phyloP scores from a whole-genome alignment of 768 basidiomycete genomes.

The Lactarius vividus region DNA sequence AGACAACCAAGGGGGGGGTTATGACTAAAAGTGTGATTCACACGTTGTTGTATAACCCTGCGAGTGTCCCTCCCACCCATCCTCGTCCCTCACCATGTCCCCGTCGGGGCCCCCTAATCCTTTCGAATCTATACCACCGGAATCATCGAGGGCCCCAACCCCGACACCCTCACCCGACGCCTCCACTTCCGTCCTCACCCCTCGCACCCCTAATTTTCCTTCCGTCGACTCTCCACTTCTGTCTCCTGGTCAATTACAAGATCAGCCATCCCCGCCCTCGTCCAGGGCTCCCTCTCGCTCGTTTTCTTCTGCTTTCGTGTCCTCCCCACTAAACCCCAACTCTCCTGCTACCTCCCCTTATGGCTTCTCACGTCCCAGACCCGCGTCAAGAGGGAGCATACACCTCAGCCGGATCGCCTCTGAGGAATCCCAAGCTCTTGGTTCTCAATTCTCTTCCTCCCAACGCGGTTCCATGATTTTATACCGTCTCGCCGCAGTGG shows the following conservation, averaged over 20 bases:
- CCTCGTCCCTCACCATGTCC: constrained; percentile 10
- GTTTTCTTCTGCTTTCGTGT: constrained; percentile 39
- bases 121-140: constrained; percentile 16
- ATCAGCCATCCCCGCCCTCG: neutral
- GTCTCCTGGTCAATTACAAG: neutral
- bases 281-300: constrained; percentile 32
- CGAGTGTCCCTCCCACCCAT: neutral
- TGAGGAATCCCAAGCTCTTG: constrained; percentile 44
- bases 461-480: constrained; percentile 62
- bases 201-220: constrained; percentile 7
- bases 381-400: constrained; percentile 42
- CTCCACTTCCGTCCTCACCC: constrained; percentile 8
- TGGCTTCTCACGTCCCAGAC: constrained; percentile 37
- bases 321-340: constrained; percentile 55
- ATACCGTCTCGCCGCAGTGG: constrained; percentile 53
- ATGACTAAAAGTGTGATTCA: neutral
- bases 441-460: constrained; percentile 32
- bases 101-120: constrained; percentile 19
- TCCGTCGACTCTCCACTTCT: constrained; percentile 13
- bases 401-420: constrained; percentile 45
- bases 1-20: neutral
- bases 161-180: constrained; percentile 12
- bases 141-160: constrained; percentile 15
- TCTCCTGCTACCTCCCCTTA: constrained; percentile 28
- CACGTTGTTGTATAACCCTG: neutral